phyloP scores from a whole-genome alignment of 768 basidiomycete genomes.

The Amylocystis lapponica region DNA sequence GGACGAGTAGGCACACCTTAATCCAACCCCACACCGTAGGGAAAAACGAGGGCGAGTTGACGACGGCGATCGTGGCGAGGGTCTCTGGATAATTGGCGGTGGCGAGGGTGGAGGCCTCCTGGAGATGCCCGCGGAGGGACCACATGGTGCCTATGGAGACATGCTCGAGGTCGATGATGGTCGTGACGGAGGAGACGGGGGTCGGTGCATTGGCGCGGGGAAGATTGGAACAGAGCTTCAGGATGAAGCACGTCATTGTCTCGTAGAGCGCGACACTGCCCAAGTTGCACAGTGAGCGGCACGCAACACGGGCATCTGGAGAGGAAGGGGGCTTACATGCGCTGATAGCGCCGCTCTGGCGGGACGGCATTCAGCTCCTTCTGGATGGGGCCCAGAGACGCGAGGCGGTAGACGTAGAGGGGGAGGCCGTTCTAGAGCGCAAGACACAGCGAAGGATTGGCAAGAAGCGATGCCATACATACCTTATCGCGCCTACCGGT shows the following conservation, averaged over 20 bases:
- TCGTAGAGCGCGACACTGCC: conserved; percentile 61
- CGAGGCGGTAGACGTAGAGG: conserved; percentile 70
- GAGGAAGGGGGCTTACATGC: conserved; percentile 50
- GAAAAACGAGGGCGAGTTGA: conserved; percentile 82
- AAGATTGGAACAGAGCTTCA: conserved; percentile 58
- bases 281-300: background rate
- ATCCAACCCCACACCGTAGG: conserved; percentile 82
- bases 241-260: conserved; percentile 55
- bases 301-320: background rate
- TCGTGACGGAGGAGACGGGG: conserved; percentile 54
- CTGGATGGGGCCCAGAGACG: conserved; percentile 49
- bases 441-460: background rate
- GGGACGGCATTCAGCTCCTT: conserved; percentile 55
- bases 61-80: conserved; percentile 55
- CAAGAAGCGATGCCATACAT: conserved; percentile 1
- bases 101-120: conserved; percentile 68
- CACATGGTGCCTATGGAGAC: conserved; percentile 63
- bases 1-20: conserved; percentile 39
- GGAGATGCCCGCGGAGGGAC: conserved; percentile 63
- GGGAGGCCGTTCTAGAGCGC: conserved; percentile 54
- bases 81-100: conserved; percentile 84
- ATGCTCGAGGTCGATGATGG: conserved; percentile 68
- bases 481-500: conserved; percentile 77
- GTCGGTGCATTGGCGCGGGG: conserved; percentile 46
- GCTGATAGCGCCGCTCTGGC: conserved; percentile 51